Conservation (phyloP, 176 grass and related monocot genomes). For the Areca catechu region DNA sequence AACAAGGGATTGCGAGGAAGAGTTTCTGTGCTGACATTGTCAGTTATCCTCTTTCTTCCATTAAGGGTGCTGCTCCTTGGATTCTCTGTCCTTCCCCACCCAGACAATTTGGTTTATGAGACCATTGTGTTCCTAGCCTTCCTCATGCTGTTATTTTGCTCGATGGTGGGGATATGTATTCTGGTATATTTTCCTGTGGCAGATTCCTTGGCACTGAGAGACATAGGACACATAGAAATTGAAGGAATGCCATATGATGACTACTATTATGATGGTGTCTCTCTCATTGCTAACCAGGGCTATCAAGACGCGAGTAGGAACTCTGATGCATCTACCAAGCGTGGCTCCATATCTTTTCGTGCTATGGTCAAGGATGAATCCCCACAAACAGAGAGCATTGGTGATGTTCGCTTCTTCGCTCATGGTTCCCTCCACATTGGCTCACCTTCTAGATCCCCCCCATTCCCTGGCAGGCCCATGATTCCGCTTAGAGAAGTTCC, state of each 20-base stretch:
- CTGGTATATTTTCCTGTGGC: slow-evolving; percentile 73
- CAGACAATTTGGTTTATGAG: slow-evolving; percentile 45
- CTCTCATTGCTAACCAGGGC: slow-evolving; percentile 65
- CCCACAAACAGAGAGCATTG: slow-evolving; percentile 28
- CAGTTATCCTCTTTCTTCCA: slow-evolving; percentile 59
- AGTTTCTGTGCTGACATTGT: slow-evolving; percentile 51
- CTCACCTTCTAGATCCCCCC: slow-evolving; percentile 49
- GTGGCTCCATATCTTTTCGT: slow-evolving; percentile 62
- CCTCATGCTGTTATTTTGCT: slow-evolving; percentile 51
- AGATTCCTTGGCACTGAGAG: slow-evolving; percentile 61
- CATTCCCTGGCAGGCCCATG: slow-evolving; percentile 50
- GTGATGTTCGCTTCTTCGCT: slow-evolving; percentile 38
- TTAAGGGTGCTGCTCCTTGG: slow-evolving; percentile 77
- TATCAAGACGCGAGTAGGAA: slow-evolving; percentile 54
- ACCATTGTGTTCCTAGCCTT: slow-evolving; percentile 69
- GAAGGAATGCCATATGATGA: slow-evolving; percentile 79
- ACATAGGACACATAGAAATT: slow-evolving; percentile 37
- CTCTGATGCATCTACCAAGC: slow-evolving; percentile 61
- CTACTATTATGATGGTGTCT: slow-evolving; percentile 65
- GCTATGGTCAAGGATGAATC: slow-evolving; percentile 67
- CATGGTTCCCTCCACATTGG: slow-evolving; percentile 34
- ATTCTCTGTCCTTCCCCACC: slow-evolving; percentile 59
- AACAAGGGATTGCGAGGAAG: slow-evolving; percentile 79
- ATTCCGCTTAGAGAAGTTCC: slow-evolving; percentile 74
- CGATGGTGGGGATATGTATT: slow-evolving; percentile 55